Evolutionary conservation across 2,329 filamentous ascomycete species (phyloP).

Genomic region (Clonostachys rosea): DNA sequence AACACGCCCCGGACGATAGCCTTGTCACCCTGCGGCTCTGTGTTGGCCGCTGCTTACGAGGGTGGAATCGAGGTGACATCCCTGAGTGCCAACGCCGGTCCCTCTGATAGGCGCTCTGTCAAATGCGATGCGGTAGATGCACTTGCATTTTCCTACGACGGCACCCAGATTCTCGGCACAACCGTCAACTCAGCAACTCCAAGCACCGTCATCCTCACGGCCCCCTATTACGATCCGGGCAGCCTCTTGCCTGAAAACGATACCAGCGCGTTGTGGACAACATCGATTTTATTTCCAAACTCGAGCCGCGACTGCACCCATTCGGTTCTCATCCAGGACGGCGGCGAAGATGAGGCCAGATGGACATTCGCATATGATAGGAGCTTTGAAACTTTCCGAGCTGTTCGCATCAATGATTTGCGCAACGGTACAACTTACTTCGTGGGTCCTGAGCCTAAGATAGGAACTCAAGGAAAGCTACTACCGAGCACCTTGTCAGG

Average conservation of each 20-base stretch:
- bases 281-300: conserved; percentile 79
- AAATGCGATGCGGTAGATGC: conserved; percentile 74
- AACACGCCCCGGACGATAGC: conserved; percentile 75
- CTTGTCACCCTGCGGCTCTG: conserved; percentile 74
- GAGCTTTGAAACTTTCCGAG: conserved; percentile 72
- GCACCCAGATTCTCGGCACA: conserved; percentile 73
- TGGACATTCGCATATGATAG: conserved; percentile 79
- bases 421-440: conserved; percentile 77
- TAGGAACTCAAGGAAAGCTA: conserved; percentile 49
- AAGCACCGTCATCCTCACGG: conserved; percentile 72
- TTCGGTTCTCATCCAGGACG: conserved; percentile 63
- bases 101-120: conserved; percentile 68
- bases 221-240: conserved; percentile 73
- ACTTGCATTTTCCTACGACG: conserved; percentile 71
- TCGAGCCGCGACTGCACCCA: conserved; percentile 76
- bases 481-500: conserved; percentile 66
- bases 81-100: conserved; percentile 56
- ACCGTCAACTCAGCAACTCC: conserved; percentile 61
- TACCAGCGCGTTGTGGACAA: conserved; percentile 76
- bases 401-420: conserved; percentile 70
- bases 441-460: conserved; percentile 58
- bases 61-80: conserved; percentile 87
- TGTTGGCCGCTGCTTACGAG: conserved; percentile 80
- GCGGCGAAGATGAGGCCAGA: conserved; percentile 57
- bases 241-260: conserved; percentile 61